Conservation (phyloP, 2,329 filamentous ascomycete species). For the Cladosporium velox region DNA sequence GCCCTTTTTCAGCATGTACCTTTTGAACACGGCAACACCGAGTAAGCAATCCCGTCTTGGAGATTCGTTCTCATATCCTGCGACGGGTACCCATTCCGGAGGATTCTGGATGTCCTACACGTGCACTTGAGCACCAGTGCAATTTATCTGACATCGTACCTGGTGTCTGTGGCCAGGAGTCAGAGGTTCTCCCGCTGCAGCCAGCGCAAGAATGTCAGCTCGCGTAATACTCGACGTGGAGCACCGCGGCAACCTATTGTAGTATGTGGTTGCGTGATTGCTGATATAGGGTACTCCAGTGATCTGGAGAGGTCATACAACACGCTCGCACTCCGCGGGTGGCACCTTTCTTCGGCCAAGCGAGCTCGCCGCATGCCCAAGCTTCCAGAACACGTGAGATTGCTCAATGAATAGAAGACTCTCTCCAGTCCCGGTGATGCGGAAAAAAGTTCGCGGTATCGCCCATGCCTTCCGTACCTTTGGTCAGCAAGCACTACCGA, state of each 20-base stretch:
- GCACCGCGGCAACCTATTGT: not conserved
- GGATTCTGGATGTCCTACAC: not conserved
- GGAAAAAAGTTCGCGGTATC: not conserved
- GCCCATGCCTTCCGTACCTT: not conserved
- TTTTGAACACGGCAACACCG: not conserved
- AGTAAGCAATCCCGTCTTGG: not conserved
- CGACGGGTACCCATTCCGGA: not conserved
- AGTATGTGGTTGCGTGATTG: not conserved
- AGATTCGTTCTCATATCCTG: not conserved
- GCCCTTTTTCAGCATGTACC: not conserved
- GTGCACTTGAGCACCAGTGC: not conserved
- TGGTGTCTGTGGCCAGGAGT: not conserved
- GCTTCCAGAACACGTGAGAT: not conserved
- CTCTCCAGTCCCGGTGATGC: not conserved
- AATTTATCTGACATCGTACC: not conserved
- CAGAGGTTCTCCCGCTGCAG: not conserved
- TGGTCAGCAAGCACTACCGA: not conserved
- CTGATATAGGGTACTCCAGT: not conserved
- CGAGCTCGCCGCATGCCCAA: not conserved
- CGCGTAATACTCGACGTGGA: not conserved
- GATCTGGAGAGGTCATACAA: not conserved
- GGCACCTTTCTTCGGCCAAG: not conserved
- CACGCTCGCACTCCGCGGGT: not conserved
- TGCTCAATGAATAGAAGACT: not conserved
- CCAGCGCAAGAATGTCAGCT: not conserved